Conservation (phyloP, 1,284 basidiomycete genomes). For the Ceratobasidium sp. region DNA sequence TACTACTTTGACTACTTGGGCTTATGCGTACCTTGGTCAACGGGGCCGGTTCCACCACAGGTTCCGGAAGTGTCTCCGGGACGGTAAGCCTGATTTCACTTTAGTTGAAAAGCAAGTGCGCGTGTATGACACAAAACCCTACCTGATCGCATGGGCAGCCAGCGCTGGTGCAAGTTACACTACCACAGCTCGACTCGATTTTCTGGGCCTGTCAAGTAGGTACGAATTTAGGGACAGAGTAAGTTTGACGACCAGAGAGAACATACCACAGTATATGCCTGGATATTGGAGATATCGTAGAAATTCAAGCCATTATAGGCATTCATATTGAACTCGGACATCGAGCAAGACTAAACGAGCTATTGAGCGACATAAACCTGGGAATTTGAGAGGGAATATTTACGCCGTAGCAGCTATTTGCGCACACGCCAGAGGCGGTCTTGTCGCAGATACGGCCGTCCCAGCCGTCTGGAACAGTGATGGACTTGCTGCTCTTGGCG, state of each 20-base stretch:
- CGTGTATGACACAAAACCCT: background rate
- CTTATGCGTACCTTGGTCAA: constrained; percentile 1
- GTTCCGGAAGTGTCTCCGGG: constrained; percentile 35
- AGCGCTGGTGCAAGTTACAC: constrained; percentile 37
- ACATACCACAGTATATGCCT: constrained; percentile 35
- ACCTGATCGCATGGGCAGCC: constrained; percentile 38
- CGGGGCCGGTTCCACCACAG: constrained; percentile 21
- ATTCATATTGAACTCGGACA: constrained; percentile 37
- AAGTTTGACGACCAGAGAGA: background rate
- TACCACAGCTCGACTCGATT: constrained; percentile 15
- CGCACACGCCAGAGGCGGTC: constrained; percentile 32
- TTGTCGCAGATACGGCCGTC: constrained; percentile 40
- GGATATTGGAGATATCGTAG: constrained; percentile 41
- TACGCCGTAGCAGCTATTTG: constrained; percentile 38
- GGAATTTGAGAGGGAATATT: background rate
- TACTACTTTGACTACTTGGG: background rate
- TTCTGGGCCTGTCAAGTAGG: constrained; percentile 7
- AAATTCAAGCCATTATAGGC: constrained; percentile 16
- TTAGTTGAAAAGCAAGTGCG: background rate
- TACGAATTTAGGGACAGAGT: background rate
- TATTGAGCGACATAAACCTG: background rate
- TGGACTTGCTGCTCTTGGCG: constrained; percentile 15
- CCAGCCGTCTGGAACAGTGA: constrained; percentile 38
- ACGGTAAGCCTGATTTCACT: constrained; percentile 4
- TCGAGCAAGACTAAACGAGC: constrained; percentile 7